Base-by-base conservation (phyloP, 2,329 filamentous ascomycete genomes). In the Penicillium capsulatum region DNA sequence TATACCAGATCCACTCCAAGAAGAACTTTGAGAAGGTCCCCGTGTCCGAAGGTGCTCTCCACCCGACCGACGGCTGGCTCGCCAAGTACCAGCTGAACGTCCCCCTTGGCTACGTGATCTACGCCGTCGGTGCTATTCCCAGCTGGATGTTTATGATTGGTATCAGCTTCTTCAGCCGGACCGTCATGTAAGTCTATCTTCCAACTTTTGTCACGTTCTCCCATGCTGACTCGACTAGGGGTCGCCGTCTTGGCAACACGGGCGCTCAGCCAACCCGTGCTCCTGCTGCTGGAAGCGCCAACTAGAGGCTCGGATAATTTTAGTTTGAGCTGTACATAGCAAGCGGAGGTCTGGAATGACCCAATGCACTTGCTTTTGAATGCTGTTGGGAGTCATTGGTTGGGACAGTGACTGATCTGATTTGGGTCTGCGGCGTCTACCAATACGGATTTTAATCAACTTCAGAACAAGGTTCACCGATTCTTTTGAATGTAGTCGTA, bases 111-210 rank as follows among this genome's bases (percentile, higher is more conserved):
- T 81, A 80, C 48, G 58, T 69, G 30, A 68, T 81, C 38, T 81
- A 69, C 60, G 72, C 58, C 19, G 73, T 83, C 56, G 67, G 72
- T 22, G 68, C 72, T 61, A 70, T 82, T 50, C 80, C 80, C 3
- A 80, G 74, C 53, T 83, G 80, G 80, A 55, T 75, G 42, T 75
- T 81, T 47, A 83, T 83, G 80, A 73, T 83, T 48, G 61, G 70
- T 29, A 75, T 83, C 61, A 78, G 73, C 38, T 76, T 82, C 60
- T 56, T 79, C 52, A 80, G 74, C 65, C 67, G 79, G 53, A 73
- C 71, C 9, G 67, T 83, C 58, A 81, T 82, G 79, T 80, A 65
- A 72, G 75, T 62, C 37, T 13, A 17, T 3, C 9, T 13, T 8
- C 5, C 17, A 1, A 40, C 11, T 17, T 14, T 29, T n/a, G 17